Percentiles rank a stretch among this genome's conserved stretches.
phyloP scores from a whole-genome alignment of 2,329 filamentous ascomycete species.

The Epichloe amarillans region DNA sequence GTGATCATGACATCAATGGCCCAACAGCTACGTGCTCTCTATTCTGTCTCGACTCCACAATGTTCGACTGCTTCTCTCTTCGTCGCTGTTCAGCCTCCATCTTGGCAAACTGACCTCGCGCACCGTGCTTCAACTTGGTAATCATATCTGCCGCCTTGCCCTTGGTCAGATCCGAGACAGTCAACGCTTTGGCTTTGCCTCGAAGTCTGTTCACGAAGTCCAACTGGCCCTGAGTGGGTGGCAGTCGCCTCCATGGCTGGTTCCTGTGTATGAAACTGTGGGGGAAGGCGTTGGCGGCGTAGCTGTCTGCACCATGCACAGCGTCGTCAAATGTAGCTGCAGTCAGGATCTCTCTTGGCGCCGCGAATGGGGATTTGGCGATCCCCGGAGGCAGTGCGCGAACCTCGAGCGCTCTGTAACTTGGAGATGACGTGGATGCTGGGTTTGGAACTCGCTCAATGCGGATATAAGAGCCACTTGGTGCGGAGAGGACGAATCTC shows the following conservation, averaged over 20 bases:
- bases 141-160: constrained; percentile 84
- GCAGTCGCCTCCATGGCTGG: constrained; percentile 55
- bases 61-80: constrained; percentile 23
- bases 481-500: constrained; percentile 57
- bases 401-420: constrained; percentile 34
- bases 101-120: constrained; percentile 46
- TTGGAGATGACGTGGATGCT: constrained; percentile 10
- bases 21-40: constrained; percentile 44
- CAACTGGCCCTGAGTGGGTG: constrained; percentile 54
- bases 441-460: constrained; percentile 28
- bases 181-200: constrained; percentile 37
- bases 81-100: constrained; percentile 40
- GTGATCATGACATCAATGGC: constrained; percentile 25
- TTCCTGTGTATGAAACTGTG: constrained; percentile 50
- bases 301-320: constrained; percentile 76
- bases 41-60: constrained; percentile 25
- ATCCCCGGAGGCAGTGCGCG: constrained; percentile 30
- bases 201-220: constrained; percentile 56
- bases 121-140: constrained; percentile 78
- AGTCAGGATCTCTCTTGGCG: constrained; percentile 54
- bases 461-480: constrained; percentile 47
- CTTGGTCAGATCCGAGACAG: constrained; percentile 49
- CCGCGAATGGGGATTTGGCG: constrained; percentile 48
- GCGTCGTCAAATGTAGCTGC: constrained; percentile 57
- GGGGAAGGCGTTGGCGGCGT: constrained; percentile 50